Conservation (phyloP, 352 stramenopile species). For the Phytophthora boehmeriae region DNA sequence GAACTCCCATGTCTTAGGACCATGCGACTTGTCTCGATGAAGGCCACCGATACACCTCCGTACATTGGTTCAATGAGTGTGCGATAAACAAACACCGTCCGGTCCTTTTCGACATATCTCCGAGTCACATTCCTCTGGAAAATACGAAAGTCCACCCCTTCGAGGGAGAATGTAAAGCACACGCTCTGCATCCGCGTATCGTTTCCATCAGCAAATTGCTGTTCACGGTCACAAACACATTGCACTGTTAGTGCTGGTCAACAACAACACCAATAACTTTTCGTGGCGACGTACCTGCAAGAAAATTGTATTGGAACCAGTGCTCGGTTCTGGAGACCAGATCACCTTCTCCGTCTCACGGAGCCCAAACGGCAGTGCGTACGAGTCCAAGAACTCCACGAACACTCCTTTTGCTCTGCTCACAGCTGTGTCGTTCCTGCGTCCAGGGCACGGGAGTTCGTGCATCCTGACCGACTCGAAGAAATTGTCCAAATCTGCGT, state of each 20-base stretch:
- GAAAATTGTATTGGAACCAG: neutral
- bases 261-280: too few species aligned
- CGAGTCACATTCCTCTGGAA: conserved; percentile 1
- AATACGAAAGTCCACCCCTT: neutral
- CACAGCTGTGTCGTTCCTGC: conserved; percentile 4
- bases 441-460: conserved; percentile 8
- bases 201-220: conserved; percentile 2
- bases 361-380: conserved; percentile 15
- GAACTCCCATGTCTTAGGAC: neutral
- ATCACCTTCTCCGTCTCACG: conserved; percentile 3
- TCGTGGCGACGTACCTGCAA: conserved; percentile 4
- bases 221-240: neutral
- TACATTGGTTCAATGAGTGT: conserved; percentile 10
- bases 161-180: neutral
- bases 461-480: conserved; percentile 9
- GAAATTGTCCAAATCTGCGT: conserved; percentile 9
- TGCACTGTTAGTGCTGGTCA: neutral
- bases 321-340: conserved; percentile 4
- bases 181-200: conserved; percentile 15
- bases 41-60: conserved; percentile 3
- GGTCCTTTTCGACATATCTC: conserved; percentile 20
- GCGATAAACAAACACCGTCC: conserved; percentile 14
- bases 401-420: neutral
- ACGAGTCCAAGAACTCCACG: conserved; percentile 16
- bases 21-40: conserved; percentile 6